These are phyloP conservation scores for Spergularia marina DNA, from an alignment of 148 eudicot species.

Conservation along the genomic window DNA sequence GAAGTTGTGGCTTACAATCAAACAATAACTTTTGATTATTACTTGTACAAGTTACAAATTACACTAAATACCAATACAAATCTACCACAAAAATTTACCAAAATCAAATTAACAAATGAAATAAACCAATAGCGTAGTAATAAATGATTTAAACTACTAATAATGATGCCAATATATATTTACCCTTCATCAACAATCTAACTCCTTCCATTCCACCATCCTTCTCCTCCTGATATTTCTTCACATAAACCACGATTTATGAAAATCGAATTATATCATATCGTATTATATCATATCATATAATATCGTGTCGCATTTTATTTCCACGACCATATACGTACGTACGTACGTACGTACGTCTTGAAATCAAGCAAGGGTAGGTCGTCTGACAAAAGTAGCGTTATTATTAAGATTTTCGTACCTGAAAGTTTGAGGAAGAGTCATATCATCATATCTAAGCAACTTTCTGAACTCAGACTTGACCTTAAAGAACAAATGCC, in stretches of 20 bases:
- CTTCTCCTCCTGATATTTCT: too few species aligned
- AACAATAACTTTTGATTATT: background rate
- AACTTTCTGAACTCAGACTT: conserved; percentile 47
- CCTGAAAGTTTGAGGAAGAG: conserved; percentile 66
- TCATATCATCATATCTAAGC: conserved; percentile 38
- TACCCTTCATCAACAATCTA: conserved; percentile 2
- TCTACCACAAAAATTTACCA: background rate
- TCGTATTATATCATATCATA: too few species aligned
- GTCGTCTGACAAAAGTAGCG: conserved; percentile 10
- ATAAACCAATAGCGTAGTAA: background rate
- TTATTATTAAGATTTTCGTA: conserved; percentile 4
- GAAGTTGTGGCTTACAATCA: too few species aligned
- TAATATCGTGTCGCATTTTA: too few species aligned
- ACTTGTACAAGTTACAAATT: conserved; percentile 12
- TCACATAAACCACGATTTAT: too few species aligned
- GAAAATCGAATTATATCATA: too few species aligned
- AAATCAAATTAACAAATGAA: background rate
- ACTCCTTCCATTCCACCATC: background rate
- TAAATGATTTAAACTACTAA: conserved; percentile 1
- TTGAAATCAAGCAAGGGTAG: conserved; percentile 11
- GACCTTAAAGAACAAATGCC: conserved; percentile 60
- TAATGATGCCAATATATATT: background rate
- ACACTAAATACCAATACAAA: conserved; percentile 14
- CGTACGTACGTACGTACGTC: background rate
- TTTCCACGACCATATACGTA: too few species aligned